Evolutionary conservation across 2,329 filamentous ascomycete species (phyloP).

Genomic region (Nothophoma quercina): DNA sequence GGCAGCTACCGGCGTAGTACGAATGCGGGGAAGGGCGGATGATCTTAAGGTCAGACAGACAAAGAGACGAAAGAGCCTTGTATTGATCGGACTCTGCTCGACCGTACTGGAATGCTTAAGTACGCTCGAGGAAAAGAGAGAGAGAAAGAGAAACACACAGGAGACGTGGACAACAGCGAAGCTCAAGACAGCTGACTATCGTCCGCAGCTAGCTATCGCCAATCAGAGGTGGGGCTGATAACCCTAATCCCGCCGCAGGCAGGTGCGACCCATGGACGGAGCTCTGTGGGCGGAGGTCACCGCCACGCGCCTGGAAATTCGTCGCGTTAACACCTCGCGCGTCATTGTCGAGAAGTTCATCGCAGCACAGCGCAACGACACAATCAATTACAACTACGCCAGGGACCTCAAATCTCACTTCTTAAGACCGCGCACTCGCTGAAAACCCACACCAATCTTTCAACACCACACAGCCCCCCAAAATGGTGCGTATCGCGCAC

Average conservation of each 20-base stretch:
- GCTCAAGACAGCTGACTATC: constrained; percentile 24
- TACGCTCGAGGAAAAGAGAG: constrained; percentile 16
- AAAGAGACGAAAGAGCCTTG: not conserved
- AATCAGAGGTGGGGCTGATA: constrained; percentile 43
- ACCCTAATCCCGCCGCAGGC: constrained; percentile 31
- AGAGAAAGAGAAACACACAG: constrained; percentile 7
- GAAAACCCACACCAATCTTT: not conserved
- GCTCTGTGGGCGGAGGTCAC: constrained; percentile 17
- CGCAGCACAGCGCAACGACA: constrained; percentile 4
- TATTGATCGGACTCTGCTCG: constrained; percentile 7
- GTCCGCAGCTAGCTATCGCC: constrained; percentile 26
- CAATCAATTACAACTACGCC: not conserved
- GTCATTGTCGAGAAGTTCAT: constrained; percentile 15
- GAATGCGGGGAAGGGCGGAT: constrained; percentile 16
- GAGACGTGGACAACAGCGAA: constrained; percentile 18
- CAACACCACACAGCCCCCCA: not conserved
- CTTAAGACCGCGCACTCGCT: not conserved
- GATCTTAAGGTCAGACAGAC: not conserved
- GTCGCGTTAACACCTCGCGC: constrained; percentile 15
- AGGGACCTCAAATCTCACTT: not conserved
- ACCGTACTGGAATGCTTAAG: constrained; percentile 18
- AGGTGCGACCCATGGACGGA: constrained; percentile 36
- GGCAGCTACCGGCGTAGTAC: constrained; percentile 17
- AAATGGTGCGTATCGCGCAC: constrained; percentile 11
- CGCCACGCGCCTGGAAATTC: constrained; percentile 19